These are phyloP conservation scores for Lepidium didymum DNA, from an alignment of 345 rosid species.

Conservation along the genomic window DNA sequence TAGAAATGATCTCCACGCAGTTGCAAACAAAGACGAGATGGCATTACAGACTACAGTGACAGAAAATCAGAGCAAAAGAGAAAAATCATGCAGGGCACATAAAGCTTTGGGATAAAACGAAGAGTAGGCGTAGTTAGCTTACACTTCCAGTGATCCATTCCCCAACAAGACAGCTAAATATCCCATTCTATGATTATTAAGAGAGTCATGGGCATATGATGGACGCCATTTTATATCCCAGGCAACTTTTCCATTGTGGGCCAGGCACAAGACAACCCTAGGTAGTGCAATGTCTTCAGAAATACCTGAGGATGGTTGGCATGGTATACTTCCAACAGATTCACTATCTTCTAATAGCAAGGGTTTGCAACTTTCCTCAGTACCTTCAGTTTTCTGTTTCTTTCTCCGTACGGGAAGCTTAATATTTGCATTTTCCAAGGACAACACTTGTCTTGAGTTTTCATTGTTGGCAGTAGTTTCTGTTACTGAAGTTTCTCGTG, in stretches of 20 bases:
- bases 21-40: neutral
- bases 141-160: conserved; percentile 92
- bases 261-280: conserved; percentile 68
- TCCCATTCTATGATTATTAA: conserved; percentile 41
- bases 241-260: conserved; percentile 87
- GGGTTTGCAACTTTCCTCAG: conserved; percentile 25
- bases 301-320: conserved; percentile 23
- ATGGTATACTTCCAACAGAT: conserved; percentile 14
- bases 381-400: conserved; percentile 27
- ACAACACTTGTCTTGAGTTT: conserved; percentile 5
- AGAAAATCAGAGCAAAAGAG: neutral
- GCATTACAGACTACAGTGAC: neutral
- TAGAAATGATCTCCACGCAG: neutral
- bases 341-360: conserved; percentile 20
- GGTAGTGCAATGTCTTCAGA: conserved; percentile 55
- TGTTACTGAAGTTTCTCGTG: conserved; percentile 22
- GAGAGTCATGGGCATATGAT: conserved; percentile 28
- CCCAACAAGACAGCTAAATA: conserved; percentile 91
- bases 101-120: neutral
- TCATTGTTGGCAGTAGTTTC: conserved; percentile 21
- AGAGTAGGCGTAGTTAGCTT: conserved; percentile 30
- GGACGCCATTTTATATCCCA: conserved; percentile 97
- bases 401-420: conserved; percentile 24
- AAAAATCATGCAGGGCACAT: neutral
- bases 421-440: conserved; percentile 27